Percentiles rank a stretch among this genome's conserved stretches.
phyloP scores from a whole-genome alignment of 2,329 filamentous ascomycete genomes.

The Claviceps cyperi region DNA sequence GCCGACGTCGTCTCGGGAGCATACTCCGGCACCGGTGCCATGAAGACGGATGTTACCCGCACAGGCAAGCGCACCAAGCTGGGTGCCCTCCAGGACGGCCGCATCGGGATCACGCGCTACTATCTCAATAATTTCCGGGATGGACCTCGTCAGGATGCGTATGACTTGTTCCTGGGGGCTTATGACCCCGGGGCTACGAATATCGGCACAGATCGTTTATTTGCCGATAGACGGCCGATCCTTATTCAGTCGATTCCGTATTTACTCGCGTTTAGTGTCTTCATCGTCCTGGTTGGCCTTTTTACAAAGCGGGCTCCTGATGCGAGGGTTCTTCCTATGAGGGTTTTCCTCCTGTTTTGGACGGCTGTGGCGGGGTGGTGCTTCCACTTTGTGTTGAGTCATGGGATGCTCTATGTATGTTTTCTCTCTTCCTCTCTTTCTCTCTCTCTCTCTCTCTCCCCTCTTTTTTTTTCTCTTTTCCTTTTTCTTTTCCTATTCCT shows the following conservation, averaged over 20 bases:
- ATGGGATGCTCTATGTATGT: slow-evolving; percentile 92
- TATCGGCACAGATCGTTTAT: slow-evolving; percentile 58
- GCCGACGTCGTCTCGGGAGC: slow-evolving; percentile 86
- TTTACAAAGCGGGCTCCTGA: slow-evolving; percentile 60
- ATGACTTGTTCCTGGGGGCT: slow-evolving; percentile 80
- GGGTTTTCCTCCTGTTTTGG: slow-evolving; percentile 73
- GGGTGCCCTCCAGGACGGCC: slow-evolving; percentile 73
- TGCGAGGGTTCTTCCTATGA: slow-evolving; percentile 63
- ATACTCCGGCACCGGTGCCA: slow-evolving; percentile 89
- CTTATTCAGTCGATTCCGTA: slow-evolving; percentile 92
- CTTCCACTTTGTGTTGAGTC: slow-evolving; percentile 60
- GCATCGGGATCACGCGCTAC: slow-evolving; percentile 80
- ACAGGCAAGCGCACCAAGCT: slow-evolving; percentile 76
- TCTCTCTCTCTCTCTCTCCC: no score
- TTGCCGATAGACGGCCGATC: slow-evolving; percentile 71
- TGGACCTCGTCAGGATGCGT: slow-evolving; percentile 86
- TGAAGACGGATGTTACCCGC: slow-evolving; percentile 98
- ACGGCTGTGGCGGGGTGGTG: slow-evolving; percentile 55
- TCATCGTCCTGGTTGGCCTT: slow-evolving; percentile 63
- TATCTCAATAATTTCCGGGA: slow-evolving; percentile 89
- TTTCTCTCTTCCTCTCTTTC: not conserved
- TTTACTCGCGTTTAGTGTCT: slow-evolving; percentile 69
- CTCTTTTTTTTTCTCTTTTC: not conserved
- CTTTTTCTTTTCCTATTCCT: not conserved
- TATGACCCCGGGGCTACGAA: slow-evolving; percentile 64